Conservation (phyloP, 179 eudicot species). For the Nepenthes alata region DNA sequence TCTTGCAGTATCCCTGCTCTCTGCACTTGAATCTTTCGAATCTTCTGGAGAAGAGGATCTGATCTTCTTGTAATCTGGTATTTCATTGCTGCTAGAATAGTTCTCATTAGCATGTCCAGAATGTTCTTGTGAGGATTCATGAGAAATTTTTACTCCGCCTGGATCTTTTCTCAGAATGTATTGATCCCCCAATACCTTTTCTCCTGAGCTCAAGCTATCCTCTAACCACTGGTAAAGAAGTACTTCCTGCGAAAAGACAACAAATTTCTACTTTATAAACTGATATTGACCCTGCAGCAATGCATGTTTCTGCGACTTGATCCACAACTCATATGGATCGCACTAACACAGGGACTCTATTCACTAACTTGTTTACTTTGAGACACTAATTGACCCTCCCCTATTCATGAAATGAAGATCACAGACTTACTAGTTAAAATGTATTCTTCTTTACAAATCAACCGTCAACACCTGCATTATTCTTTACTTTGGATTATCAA, state of each 20-base stretch:
- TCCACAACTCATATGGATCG: too few relatives aligned
- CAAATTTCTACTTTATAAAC: background rate
- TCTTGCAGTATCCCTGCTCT: conserved; percentile 15
- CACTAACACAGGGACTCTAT: too few relatives aligned
- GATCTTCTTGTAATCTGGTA: conserved; percentile 21
- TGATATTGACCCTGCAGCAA: background rate
- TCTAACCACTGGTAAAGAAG: conserved; percentile 78
- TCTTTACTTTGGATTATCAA: too few relatives aligned
- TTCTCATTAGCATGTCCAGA: conserved; percentile 13
- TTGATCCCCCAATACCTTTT: conserved; percentile 43
- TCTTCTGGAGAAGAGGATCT: conserved; percentile 29
- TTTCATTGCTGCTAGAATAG: conserved; percentile 15
- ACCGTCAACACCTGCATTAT: too few relatives aligned
- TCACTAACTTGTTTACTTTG: too few relatives aligned
- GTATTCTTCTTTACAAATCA: too few relatives aligned
- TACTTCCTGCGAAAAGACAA: conserved; percentile 30
- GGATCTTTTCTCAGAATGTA: conserved; percentile 38
- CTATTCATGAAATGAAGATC: too few relatives aligned
- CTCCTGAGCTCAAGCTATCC: conserved; percentile 64
- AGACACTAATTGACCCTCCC: too few relatives aligned
- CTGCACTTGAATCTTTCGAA: conserved; percentile 16
- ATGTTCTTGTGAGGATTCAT: conserved; percentile 10
- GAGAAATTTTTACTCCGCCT: conserved; percentile 10
- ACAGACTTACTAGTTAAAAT: too few relatives aligned
- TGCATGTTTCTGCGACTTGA: background rate